These are phyloP conservation scores for Talaromyces ruber DNA, from an alignment of 495 filamentous ascomycete genomes.

Conservation along the genomic window DNA sequence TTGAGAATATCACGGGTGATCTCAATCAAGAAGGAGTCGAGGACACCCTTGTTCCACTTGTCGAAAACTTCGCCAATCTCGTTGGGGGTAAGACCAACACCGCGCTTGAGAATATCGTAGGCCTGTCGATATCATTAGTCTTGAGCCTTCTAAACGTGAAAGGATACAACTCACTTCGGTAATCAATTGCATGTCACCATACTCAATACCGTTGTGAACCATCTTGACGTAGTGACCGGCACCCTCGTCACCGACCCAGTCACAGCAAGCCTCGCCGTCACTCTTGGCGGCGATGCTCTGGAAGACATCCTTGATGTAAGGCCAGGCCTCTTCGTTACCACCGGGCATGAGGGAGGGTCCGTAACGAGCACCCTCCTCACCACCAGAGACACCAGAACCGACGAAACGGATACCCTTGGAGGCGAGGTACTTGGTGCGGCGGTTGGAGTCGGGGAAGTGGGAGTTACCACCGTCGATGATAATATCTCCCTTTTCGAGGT, in stretches of 20 bases:
- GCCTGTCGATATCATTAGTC: constrained; percentile 46
- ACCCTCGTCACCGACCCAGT: constrained; percentile 99
- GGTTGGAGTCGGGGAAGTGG: constrained; percentile 97
- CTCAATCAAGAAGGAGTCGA: constrained; percentile 99
- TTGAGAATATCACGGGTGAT: constrained; percentile 97
- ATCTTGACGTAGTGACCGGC: constrained; percentile 99
- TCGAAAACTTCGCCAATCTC: constrained; percentile 92
- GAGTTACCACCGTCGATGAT: constrained; percentile 99
- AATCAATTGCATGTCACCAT: constrained; percentile 99
- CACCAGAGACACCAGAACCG: constrained; percentile 94
- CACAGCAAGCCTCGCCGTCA: constrained; percentile 92
- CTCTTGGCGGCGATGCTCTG: constrained; percentile 96
- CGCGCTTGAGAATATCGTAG: constrained; percentile 98
- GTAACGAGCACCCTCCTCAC: constrained; percentile 97
- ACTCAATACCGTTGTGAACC: constrained; percentile 99
- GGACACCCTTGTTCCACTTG: constrained; percentile 97
- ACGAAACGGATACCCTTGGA: constrained; percentile 92
- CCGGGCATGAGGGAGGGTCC: constrained; percentile 98
- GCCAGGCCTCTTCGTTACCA: constrained; percentile 97
- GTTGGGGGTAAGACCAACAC: constrained; percentile 72
- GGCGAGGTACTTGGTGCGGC: constrained; percentile 76
- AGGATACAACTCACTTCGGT: constrained; percentile 62
- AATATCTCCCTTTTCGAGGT: constrained; percentile 87
- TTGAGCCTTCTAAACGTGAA: neutral
- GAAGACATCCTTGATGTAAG: constrained; percentile 97